Base-by-base conservation (phyloP, 2,329 filamentous ascomycete genomes). In the Mycosphaerella sp. region DNA sequence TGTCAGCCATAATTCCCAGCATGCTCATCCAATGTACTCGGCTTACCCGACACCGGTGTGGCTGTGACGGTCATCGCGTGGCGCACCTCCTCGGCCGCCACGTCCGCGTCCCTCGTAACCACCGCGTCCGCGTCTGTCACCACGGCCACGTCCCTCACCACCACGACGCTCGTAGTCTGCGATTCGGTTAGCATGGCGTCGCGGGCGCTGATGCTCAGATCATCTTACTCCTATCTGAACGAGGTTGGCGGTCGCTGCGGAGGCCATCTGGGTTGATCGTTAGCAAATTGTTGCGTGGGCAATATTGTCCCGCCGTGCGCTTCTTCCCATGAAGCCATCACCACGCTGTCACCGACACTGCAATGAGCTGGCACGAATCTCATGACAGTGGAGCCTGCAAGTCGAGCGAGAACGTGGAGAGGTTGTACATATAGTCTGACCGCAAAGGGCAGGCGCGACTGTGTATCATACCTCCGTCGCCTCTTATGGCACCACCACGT, bases 381-480 rank as follows among this genome's bases (percentile, higher is more conserved):
- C 30, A 34, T 8, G 6, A n/a, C 30, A 9, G 13, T n/a, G 13
- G 7, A 12, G 30, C 13, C 30, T 34, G 30, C 30, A 34, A n/a
- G 30, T 34, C 30, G 30, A 12, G 30, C 13, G 30, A n/a, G 13
- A 34, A 25, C 8, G 18, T 8, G 39, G 16, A 41, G 39, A 41
- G 5, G 39, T 13, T 9, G 16, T 30, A 12, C 18, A 34, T n/a
- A 8, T 6, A 12, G 30, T 34, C 13, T 28, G 41, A 32, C 41
- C 41, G 9, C 39, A 21, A 41, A 17, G 5, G 16, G 39, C 17
- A 13, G 39, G 39, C 17, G 39, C 30, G 10, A 34, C 30, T n/a
- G 13, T 41, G 14, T 21, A 21, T 40, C 28, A 21, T 41, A 96
- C 91, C 89, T 78, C 83, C 86, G 72, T 96, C 91, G 74, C 84